A percentile compares a stretch with the other conserved stretches of the same genome.
phyloP scores from a whole-genome alignment of 176 grass and related monocot species.

The Oryza longistaminata region DNA sequence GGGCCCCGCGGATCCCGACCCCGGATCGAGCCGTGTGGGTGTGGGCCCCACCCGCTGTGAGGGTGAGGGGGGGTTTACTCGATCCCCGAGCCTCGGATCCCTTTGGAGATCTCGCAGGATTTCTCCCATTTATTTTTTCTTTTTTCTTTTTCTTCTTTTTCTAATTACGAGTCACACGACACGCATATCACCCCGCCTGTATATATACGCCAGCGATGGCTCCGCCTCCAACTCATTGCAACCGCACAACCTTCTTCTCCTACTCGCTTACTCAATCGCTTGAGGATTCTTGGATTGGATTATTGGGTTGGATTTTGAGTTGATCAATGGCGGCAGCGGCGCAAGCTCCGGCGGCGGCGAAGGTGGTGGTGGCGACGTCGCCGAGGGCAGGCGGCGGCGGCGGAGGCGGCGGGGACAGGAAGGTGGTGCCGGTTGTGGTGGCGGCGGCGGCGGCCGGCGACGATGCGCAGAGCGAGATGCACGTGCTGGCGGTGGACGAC shows the following conservation, averaged over 20 bases:
- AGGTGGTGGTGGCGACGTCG: not conserved
- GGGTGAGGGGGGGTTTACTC: not conserved
- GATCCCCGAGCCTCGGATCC: slow-evolving; percentile 40
- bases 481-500: slow-evolving; percentile 88
- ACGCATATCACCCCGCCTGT: not conserved
- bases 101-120: slow-evolving; percentile 54
- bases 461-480: slow-evolving; percentile 41
- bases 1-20: slow-evolving; percentile 22
- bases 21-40: no score
- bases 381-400: not conserved
- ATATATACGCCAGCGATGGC: slow-evolving; percentile 32
- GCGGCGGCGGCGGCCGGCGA: not conserved
- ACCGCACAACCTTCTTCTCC: not conserved
- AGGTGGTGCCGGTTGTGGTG: slow-evolving; percentile 22
- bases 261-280: no score
- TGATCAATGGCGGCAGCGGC: slow-evolving; percentile 30
- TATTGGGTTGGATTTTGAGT: not conserved
- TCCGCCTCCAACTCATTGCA: not conserved
- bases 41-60: not conserved
- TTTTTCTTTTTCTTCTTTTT: not conserved
- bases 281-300: not conserved
- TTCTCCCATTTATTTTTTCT: not conserved
- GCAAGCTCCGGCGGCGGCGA: not conserved
- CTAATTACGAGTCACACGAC: not conserved
- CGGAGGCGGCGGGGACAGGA: not conserved